Base-by-base conservation (phyloP, 345 rosid species). In the Theobroma cacao region DNA sequence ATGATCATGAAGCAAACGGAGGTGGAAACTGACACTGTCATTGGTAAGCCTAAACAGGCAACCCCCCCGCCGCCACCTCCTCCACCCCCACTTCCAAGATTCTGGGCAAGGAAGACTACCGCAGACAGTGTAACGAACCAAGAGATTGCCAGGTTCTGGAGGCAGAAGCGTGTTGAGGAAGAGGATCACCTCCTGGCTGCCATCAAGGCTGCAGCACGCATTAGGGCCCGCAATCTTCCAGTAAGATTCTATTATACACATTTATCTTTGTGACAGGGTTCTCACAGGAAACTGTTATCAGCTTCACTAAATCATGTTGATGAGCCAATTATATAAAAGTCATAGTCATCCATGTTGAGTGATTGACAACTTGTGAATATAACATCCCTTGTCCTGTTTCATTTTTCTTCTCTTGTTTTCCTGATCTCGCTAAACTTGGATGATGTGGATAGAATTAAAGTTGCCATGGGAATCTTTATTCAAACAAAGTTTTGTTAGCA, bases 171-270 rank as follows among this genome's bases (percentile, higher is more conserved):
- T 59, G 75, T 88, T 52, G 87, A 81, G 60, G 93, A 93, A 87
- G 97, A 94, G 81, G 97, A 91, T 52, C 98, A 93, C 80, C 92
- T 94, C 81, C 87, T 89, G 33, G 96, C 95, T 70, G 97, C 98
- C 68, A 91, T 93, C 82, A 94, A 94, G 76, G 97, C 97, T 13
- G 94, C 97, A 0, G 97, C 97, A 36, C 90, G 91, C 75, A 80
- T 91, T 74, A 83, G 95, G 74, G 97, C 91, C n/a, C 86, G 88
- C n/a, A 91, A 86, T 75, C 84, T 94, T 74, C 82, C 90, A 15
- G 98, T 94, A 86, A 84, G 90, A 75, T 56, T 33, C 62, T 73
- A 24, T 34, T 7, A 45, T n/a, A 14, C 12, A 50, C 43, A 33
- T 70, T 28, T 50, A 14, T 62, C 85, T 67, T 72, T 58, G 70